Evolutionary conservation across 768 basidiomycete species (phyloP).

Genomic region (Boletus rufocinnamomeus): DNA sequence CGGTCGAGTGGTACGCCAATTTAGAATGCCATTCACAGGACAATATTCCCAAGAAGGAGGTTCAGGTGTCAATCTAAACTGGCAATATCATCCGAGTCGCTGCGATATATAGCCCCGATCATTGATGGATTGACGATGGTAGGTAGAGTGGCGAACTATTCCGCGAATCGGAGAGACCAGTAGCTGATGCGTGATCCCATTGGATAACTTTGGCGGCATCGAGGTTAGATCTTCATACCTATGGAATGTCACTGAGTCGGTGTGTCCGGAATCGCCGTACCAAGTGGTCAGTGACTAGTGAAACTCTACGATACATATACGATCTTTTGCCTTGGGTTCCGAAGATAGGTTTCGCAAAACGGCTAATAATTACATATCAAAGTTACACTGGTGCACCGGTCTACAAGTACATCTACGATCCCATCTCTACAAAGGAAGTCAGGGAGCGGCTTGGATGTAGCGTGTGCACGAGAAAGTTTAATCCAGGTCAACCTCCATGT

Average conservation of each 20-base stretch:
- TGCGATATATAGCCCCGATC: neutral
- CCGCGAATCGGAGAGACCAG: neutral
- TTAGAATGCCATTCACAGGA: neutral
- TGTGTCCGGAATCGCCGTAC: neutral
- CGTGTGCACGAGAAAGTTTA: neutral
- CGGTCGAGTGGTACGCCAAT: no score
- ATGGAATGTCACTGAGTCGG: neutral
- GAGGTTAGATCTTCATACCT: neutral
- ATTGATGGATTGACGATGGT: neutral
- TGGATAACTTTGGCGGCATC: neutral
- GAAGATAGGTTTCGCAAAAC: neutral
- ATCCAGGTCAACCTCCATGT: slow-evolving; percentile 32
- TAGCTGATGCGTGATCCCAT: neutral
- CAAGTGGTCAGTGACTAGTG: neutral
- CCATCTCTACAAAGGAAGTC: neutral
- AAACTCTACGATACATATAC: neutral
- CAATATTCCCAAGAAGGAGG: neutral
- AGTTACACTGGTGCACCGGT: neutral
- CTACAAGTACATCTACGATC: slow-evolving; percentile 11
- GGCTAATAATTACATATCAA: neutral
- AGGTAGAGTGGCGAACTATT: neutral
- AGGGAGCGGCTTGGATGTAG: neutral
- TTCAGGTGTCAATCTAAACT: neutral
- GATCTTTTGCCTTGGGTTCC: neutral
- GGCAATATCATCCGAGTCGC: neutral